phyloP scores from a whole-genome alignment of 2,329 filamentous ascomycete species.

The Fusarium domesticum region DNA sequence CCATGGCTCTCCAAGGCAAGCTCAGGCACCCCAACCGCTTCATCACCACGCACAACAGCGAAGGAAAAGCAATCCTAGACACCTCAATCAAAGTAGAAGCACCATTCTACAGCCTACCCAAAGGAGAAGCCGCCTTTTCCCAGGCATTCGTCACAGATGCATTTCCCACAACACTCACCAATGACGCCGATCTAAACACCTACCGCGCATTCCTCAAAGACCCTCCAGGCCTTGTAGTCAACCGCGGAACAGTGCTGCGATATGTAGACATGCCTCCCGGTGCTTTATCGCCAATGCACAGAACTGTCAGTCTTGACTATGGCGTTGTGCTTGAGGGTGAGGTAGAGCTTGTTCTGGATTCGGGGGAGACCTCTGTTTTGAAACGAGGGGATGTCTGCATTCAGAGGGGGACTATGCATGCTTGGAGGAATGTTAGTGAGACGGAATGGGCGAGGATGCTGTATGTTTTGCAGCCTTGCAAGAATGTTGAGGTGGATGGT shows the following conservation, averaged over 20 bases:
- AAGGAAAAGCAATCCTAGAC: constrained; percentile 27
- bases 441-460: constrained; percentile 46
- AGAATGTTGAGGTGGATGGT: constrained; percentile 6
- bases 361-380: constrained; percentile 45
- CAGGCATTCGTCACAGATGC: constrained; percentile 27
- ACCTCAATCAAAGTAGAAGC: constrained; percentile 7
- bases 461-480: constrained; percentile 36
- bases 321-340: constrained; percentile 54
- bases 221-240: constrained; percentile 30
- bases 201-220: constrained; percentile 19
- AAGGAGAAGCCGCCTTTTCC: constrained; percentile 21
- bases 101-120: constrained; percentile 21
- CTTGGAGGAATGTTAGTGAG: constrained; percentile 47
- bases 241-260: constrained; percentile 42
- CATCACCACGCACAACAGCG: constrained; percentile 28
- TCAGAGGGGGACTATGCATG: constrained; percentile 56
- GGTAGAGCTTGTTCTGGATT: constrained; percentile 51
- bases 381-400: constrained; percentile 52
- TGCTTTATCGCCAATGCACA: constrained; percentile 32
- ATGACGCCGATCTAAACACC: constrained; percentile 19
- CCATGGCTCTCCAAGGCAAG: constrained; percentile 18
- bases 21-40: constrained; percentile 19
- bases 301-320: constrained; percentile 54
- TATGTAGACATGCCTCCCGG: constrained; percentile 47
- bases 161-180: constrained; percentile 21